Percentiles rank a stretch among this genome's conserved stretches.
phyloP scores from a whole-genome alignment of 2,329 filamentous ascomycete genomes.

The Neofusicoccum kwambonambiense region DNA sequence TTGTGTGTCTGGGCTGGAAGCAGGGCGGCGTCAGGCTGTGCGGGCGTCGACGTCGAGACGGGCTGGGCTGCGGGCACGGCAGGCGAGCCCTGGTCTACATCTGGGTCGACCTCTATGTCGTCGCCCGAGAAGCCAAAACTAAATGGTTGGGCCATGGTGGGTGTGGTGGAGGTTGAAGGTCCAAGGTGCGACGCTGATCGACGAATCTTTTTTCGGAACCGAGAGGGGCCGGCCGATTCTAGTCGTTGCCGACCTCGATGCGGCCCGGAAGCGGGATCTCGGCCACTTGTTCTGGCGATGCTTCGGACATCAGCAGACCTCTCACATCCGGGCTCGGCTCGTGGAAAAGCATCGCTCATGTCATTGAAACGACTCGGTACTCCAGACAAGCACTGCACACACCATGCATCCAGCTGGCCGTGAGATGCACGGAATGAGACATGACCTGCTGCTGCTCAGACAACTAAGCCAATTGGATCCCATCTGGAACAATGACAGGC shows the following conservation, averaged over 20 bases:
- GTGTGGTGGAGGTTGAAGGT: not conserved
- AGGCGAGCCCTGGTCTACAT: slow-evolving; percentile 29
- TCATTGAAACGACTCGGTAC: too few species aligned
- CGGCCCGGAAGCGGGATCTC: too few species aligned
- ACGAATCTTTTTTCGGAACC: slow-evolving; percentile 7
- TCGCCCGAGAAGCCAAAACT: slow-evolving; percentile 60
- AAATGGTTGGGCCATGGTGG: slow-evolving; percentile 36
- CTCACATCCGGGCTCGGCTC: too few species aligned
- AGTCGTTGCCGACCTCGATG: not conserved
- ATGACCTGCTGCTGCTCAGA: too few species aligned
- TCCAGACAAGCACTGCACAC: too few species aligned
- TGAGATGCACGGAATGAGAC: too few species aligned
- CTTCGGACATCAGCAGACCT: too few species aligned
- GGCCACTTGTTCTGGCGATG: too few species aligned
- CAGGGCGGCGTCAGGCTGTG: not conserved
- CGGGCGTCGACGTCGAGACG: not conserved
- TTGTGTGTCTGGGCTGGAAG: not conserved
- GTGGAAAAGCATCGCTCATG: too few species aligned
- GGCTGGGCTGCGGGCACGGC: not conserved
- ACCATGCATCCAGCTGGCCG: too few species aligned
- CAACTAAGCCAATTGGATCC: too few species aligned
- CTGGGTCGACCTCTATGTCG: slow-evolving; percentile 54
- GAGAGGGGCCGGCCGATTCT: not conserved
- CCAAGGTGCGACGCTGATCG: not conserved
- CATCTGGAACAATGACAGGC: too few species aligned